Base-by-base conservation (phyloP, 2,329 filamentous ascomycete species). In the Diaporthe humulicola region DNA sequence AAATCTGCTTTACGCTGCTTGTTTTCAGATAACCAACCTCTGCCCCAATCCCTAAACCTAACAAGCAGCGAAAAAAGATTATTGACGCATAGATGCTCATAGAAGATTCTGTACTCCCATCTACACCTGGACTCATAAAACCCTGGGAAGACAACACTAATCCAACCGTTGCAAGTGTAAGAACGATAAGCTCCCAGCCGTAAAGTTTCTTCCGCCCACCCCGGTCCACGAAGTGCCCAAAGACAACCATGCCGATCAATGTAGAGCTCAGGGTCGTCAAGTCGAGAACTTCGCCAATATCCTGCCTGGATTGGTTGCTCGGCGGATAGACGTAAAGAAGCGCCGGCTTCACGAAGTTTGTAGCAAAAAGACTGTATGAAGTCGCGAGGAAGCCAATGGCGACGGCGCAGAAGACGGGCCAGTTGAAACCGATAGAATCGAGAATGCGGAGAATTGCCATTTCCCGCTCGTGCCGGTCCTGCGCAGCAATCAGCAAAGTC, bases 311-410 rank as follows among this genome's bases (percentile, higher is more conserved):
- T 14, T 38, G 45, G 10, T 40, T 30, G 12, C 57, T 60, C 12
- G 74, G 73, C 0, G 77, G 76, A 64, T 82, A 82, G 22, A 81
- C 76, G 52, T 78, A 82, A 28, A 75, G 76, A 10, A 81, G 71
- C 7, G 79, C 78, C 9, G 80, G 79, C 30, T 74, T 77, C 52
- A 81, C 78, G 48, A 81, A 77, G 52, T 80, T 81, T 2, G 77
- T 80, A 8, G 80, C 77, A 69, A 82, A 80, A 1, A 82, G 70
- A 52, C 79, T 79, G 73, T 79, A 82, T 19, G 80, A 81, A 0
- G 80, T 79, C 5, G 81, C 79, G 10, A 82, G 74, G 71, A 81
- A 82, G 28, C 81, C 81, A 1, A 78, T 77, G 7, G 77, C 76
- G 4, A 78, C 79, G 5, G 80, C 80, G n/a, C 76, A 75, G 71